A percentile compares a stretch with the other conserved stretches of the same genome.
These are phyloP conservation scores for Pezicula neosporulosa DNA, from an alignment of 2,329 filamentous ascomycete species.

Conservation along the genomic window DNA sequence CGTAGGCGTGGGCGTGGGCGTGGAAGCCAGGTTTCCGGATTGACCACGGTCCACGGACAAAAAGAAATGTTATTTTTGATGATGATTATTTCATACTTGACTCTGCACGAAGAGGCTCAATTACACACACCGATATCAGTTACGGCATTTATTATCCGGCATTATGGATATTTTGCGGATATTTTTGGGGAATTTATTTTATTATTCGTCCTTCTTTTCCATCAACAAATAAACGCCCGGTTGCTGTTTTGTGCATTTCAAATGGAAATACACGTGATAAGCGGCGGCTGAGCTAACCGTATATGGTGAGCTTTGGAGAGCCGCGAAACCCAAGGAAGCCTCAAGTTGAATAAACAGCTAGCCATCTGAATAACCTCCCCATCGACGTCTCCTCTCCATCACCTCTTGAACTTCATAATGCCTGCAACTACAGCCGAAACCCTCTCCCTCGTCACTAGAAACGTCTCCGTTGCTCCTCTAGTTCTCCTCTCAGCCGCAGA, in stretches of 20 bases:
- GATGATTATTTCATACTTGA: not conserved
- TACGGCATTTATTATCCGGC: too few relatives aligned
- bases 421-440: conserved; percentile 96
- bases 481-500: conserved; percentile 97
- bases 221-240: too few relatives aligned
- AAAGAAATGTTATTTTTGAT: not conserved
- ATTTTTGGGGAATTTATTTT: too few relatives aligned
- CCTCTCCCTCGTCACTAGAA: conserved; percentile 88
- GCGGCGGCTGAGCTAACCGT: conserved; percentile 6
- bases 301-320: conserved; percentile 13
- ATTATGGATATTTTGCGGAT: too few relatives aligned
- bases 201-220: too few relatives aligned
- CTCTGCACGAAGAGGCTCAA: not conserved
- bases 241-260: too few relatives aligned
- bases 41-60: not conserved
- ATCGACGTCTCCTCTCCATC: conserved; percentile 10
- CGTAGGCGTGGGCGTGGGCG: not conserved
- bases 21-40: not conserved
- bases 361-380: conserved; percentile 5
- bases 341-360: conserved; percentile 13
- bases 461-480: conserved; percentile 94
- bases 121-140: not conserved
- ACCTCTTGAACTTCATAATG: conserved; percentile 54
- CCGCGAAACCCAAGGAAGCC: conserved; percentile 20
- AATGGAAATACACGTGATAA: conserved; percentile 5